phyloP scores from a whole-genome alignment of 257 asterid genomes.

The Nicotiana obtusifolia region DNA sequence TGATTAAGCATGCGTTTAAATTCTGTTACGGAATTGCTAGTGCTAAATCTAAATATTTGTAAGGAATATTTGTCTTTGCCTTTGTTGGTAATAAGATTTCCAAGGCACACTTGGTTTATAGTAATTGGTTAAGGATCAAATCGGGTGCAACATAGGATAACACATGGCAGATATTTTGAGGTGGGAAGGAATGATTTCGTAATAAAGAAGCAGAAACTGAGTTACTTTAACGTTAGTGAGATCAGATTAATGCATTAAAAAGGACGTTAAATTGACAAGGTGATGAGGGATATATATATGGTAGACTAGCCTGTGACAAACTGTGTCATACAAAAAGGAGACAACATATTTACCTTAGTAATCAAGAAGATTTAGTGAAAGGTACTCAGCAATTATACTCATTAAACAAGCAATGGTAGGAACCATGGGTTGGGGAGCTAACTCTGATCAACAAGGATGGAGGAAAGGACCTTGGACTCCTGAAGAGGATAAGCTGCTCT shows the following conservation, averaged over 20 bases:
- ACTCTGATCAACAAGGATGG: slow-evolving; percentile 26
- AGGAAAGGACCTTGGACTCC: slow-evolving; percentile 47
- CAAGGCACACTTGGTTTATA: slow-evolving; percentile 24
- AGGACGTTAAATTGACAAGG: slow-evolving; percentile 23
- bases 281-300: slow-evolving; percentile 15
- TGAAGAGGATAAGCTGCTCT: slow-evolving; percentile 36
- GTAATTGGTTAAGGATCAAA: slow-evolving; percentile 24
- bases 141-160: slow-evolving; percentile 13
- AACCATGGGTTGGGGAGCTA: slow-evolving; percentile 26
- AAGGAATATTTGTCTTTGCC: slow-evolving; percentile 16
- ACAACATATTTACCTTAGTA: slow-evolving; percentile 10
- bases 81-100: slow-evolving; percentile 22
- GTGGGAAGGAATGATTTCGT: slow-evolving; percentile 12
- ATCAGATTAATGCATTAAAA: slow-evolving; percentile 20
- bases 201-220: slow-evolving; percentile 16
- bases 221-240: slow-evolving; percentile 16
- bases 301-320: slow-evolving; percentile 10
- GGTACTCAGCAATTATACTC: background rate
- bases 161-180: slow-evolving; percentile 39
- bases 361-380: background rate
- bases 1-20: background rate
- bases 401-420: slow-evolving; percentile 2
- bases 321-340: slow-evolving; percentile 34
- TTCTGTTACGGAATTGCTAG: slow-evolving; percentile 5
- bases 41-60: background rate